Conservation (phyloP, 331 rosid species). For the Acacia pycnantha region DNA sequence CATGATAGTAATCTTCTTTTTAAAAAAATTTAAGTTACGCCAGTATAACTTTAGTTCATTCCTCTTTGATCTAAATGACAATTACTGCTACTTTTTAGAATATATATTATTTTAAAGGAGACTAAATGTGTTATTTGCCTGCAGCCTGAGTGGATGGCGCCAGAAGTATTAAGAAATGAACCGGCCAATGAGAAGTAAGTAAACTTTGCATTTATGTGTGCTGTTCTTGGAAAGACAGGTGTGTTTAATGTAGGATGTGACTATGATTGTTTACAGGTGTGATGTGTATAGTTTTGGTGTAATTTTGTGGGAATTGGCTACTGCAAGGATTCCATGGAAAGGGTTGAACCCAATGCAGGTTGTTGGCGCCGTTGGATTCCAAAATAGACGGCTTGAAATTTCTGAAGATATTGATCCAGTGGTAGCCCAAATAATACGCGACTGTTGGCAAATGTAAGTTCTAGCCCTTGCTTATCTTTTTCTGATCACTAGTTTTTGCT, state of each 20-base stretch:
- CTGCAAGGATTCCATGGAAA: slow-evolving; percentile 80
- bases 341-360: slow-evolving; percentile 99
- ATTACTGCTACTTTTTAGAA: not conserved
- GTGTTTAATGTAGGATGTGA: slow-evolving; percentile 10
- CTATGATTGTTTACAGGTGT: slow-evolving; percentile 81
- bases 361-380: slow-evolving; percentile 99
- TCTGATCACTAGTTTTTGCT: slow-evolving; percentile 12
- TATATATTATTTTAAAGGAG: slow-evolving; percentile 18
- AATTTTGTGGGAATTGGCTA: slow-evolving; percentile 92
- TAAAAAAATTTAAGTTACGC: not conserved
- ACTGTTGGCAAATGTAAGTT: slow-evolving; percentile 94
- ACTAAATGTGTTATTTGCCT: slow-evolving; percentile 29
- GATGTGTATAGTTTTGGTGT: slow-evolving; percentile 99
- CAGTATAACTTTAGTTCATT: slow-evolving; percentile 20
- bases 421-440: slow-evolving; percentile 78
- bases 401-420: slow-evolving; percentile 76
- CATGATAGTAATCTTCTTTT: not conserved
- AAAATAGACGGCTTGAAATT: slow-evolving; percentile 91
- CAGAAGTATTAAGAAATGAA: slow-evolving; percentile 92
- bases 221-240: slow-evolving; percentile 20
- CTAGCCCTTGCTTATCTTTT: slow-evolving; percentile 6
- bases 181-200: slow-evolving; percentile 95
- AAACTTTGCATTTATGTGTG: slow-evolving; percentile 9
- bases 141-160: slow-evolving; percentile 99
- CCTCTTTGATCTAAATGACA: slow-evolving; percentile 14